Evolutionary conservation across 2,329 filamentous ascomycete species (phyloP), one percentile per base, ranked within the genome.

Genomic region (Colletotrichum sp.): DNA sequence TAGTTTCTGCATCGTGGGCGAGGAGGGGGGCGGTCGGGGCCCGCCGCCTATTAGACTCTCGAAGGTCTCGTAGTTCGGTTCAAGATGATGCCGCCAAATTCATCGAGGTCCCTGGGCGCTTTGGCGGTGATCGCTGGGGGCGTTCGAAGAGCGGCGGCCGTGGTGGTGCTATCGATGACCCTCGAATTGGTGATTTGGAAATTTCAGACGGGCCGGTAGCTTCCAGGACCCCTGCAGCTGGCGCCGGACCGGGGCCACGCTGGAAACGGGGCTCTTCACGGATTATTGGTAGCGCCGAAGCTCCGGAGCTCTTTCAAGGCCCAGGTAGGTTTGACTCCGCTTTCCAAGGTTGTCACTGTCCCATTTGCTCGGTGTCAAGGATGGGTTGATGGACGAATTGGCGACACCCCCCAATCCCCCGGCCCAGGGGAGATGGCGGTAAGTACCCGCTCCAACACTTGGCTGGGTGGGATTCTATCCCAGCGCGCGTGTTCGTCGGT

Each of bases 1-100:
- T 78, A 95, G 88, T 85, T 93, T 94, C 86, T 95, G 92, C 94
- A 95, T 95, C 78, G 78, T 85, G 63, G 39, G 60, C 52, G 30
- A 64, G 60, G 59, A 44, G n/a, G 8, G 59, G 55, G 44, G 49
- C 21, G 60, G 52, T 39, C 28, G 32, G 13, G 52, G 21, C 44
- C 44, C 44, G 49, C 69, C 63, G 64, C 64, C 70, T 65, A 71
- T 72, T 39, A 65, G 32, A 18, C 44, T 49, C n/a, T 49, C 44
- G 44, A 49, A 21, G n/a, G 9, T 21, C 44, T 49, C 44, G 44
- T 21, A 9, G 6, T 49, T 63, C 60, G 34, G 12, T 32, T 32
- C 16, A 34, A 12, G 13, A 15, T n/a, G 18, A 9, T 30, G 28
- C 26, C 18, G 8, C 59, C 28, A 55, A 36, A 4, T 9, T 32